Conservation (phyloP, 257 asterid species). For the Solanum chilense region DNA sequence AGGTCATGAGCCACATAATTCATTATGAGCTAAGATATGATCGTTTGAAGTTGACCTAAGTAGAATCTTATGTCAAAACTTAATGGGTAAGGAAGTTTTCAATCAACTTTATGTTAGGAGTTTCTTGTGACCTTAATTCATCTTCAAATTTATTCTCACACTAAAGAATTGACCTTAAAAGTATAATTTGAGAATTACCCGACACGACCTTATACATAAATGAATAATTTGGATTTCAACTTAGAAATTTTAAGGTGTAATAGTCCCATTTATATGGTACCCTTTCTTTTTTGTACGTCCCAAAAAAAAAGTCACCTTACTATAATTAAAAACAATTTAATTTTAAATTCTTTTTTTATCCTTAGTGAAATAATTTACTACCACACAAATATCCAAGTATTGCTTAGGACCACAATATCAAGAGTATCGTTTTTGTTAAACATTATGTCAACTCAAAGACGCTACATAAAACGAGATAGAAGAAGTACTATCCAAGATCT, state of each 20-base stretch:
- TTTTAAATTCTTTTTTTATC: no score
- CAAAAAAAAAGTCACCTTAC: background rate
- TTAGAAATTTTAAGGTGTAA: background rate
- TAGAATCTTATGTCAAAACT: background rate
- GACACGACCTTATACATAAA: background rate
- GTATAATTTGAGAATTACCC: background rate
- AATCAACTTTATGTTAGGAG: background rate
- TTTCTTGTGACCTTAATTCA: background rate
- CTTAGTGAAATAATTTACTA: background rate
- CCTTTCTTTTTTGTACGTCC: no score
- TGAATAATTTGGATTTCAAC: background rate
- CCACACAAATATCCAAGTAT: background rate
- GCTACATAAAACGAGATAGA: background rate
- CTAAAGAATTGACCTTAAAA: background rate
- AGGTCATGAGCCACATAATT: no score
- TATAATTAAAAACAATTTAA: no score
- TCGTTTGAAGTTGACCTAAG: background rate
- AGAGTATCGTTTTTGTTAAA: no score
- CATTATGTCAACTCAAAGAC: no score
- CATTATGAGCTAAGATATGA: background rate
- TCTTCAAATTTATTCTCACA: background rate
- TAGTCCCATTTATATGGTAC: no score
- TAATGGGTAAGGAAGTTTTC: background rate
- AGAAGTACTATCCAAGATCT: background rate
- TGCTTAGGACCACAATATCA: background rate